Conservation (phyloP, 1,139 yeast species). For the Meyerozyma elateridarum region DNA sequence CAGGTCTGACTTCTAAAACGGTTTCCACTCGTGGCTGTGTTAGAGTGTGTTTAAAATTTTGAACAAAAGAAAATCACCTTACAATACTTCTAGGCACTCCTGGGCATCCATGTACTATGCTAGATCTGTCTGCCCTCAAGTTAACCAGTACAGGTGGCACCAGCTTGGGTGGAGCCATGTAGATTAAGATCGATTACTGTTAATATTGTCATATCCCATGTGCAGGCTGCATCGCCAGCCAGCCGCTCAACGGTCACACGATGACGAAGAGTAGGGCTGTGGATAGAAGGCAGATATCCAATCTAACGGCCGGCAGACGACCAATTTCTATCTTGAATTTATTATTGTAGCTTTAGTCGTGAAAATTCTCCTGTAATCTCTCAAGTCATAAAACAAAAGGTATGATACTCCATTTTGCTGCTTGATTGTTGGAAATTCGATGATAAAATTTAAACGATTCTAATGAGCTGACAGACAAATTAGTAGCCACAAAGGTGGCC, state of each 20-base stretch:
- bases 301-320: too few relatives aligned
- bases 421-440: constrained; percentile 8
- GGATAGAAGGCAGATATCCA: too few relatives aligned
- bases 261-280: too few relatives aligned
- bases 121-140: constrained; percentile 43
- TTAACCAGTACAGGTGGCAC: constrained; percentile 28
- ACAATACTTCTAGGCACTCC: constrained; percentile 55
- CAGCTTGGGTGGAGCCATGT: constrained; percentile 16
- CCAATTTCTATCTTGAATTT: background rate
- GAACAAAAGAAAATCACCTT: constrained; percentile 13
- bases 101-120: constrained; percentile 57
- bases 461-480: constrained; percentile 58
- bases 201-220: constrained; percentile 5
- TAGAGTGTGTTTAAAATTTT: constrained; percentile 7
- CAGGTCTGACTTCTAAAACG: constrained; percentile 34
- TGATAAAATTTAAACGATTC: constrained; percentile 54
- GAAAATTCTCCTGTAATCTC: constrained; percentile 2
- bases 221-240: constrained; percentile 5
- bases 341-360: background rate
- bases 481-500: constrained; percentile 57
- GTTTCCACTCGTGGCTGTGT: constrained; percentile 43
- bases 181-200: background rate
- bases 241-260: too few relatives aligned
- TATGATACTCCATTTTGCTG: constrained; percentile 20
- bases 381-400: constrained; percentile 18